These are phyloP conservation scores for grape (Vitis vinifera) DNA, from an alignment of 164 flowering plant species.

Conservation along the genomic window DNA sequence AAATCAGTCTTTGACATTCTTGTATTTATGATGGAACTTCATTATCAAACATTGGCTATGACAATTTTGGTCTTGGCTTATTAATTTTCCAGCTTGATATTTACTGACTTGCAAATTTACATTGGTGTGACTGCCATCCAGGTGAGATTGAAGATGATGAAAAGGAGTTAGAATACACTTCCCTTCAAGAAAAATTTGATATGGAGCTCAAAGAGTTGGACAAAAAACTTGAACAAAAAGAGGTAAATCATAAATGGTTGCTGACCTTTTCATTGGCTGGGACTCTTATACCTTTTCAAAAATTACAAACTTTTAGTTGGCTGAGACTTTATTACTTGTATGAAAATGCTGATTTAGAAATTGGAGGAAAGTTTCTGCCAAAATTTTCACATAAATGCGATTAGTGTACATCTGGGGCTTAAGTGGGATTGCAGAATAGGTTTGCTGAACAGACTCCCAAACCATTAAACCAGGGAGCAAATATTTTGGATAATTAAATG, in stretches of 20 bases:
- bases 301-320: not conserved
- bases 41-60: not conserved
- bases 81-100: not conserved
- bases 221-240: conserved; percentile 81
- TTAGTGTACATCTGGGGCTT: not conserved
- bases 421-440: not conserved
- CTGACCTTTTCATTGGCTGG: too few species aligned
- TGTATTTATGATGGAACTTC: not conserved
- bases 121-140: conserved; percentile 16
- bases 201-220: conserved; percentile 86
- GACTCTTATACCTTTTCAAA: too few species aligned
- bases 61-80: not conserved
- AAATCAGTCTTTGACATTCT: not conserved
- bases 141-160: conserved; percentile 67
- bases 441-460: not conserved
- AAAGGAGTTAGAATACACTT: conserved; percentile 85
- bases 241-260: conserved; percentile 45
- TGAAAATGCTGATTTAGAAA: too few species aligned
- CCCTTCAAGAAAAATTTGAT: conserved; percentile 82
- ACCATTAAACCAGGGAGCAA: too few species aligned
- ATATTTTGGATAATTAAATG: too few species aligned
- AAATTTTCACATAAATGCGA: not conserved
- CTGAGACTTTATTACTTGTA: not conserved
- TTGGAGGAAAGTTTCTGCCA: not conserved
- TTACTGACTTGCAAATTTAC: not conserved